Percentiles rank a stretch among this genome's conserved stretches.
Conservation (phyloP, 2,329 filamentous ascomycete species). For the Botrytis cinerea region DNA sequence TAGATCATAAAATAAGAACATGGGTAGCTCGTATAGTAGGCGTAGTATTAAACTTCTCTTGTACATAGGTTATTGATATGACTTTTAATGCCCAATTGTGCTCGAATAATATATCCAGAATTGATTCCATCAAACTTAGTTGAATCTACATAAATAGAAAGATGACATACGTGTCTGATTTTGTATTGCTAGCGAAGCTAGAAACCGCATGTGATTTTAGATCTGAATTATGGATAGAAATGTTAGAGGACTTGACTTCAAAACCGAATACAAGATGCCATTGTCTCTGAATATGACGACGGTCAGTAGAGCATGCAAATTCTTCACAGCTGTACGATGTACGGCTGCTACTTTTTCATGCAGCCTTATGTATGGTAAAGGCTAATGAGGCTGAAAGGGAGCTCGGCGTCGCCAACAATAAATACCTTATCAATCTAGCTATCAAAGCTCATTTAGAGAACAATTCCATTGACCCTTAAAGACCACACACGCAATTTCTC, state of each 20-base stretch:
- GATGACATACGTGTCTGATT: background rate
- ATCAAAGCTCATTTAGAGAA: slow-evolving; percentile 4
- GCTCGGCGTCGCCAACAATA: background rate
- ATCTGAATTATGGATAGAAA: background rate
- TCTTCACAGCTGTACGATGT: background rate
- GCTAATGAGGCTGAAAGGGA: slow-evolving; percentile 11
- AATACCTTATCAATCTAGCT: background rate
- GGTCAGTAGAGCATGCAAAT: background rate
- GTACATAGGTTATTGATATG: slow-evolving; percentile 17
- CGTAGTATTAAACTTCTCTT: slow-evolving; percentile 14
- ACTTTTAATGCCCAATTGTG: slow-evolving; percentile 15
- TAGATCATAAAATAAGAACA: background rate
- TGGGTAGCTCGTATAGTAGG: slow-evolving; percentile 1
- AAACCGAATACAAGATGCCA: background rate
- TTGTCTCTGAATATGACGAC: background rate
- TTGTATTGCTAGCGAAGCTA: background rate
- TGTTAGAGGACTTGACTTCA: background rate
- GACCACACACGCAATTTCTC: slow-evolving; percentile 11
- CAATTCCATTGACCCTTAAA: slow-evolving; percentile 1
- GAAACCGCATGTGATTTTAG: background rate
- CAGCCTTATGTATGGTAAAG: background rate
- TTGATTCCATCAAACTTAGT: background rate
- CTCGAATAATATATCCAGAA: background rate
- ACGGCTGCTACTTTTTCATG: background rate
- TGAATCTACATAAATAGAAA: background rate